Evolutionary conservation across 176 grass and related monocot genomes (phyloP), one percentile per base, ranked within the genome.

Genomic region (Typha latifolia): DNA sequence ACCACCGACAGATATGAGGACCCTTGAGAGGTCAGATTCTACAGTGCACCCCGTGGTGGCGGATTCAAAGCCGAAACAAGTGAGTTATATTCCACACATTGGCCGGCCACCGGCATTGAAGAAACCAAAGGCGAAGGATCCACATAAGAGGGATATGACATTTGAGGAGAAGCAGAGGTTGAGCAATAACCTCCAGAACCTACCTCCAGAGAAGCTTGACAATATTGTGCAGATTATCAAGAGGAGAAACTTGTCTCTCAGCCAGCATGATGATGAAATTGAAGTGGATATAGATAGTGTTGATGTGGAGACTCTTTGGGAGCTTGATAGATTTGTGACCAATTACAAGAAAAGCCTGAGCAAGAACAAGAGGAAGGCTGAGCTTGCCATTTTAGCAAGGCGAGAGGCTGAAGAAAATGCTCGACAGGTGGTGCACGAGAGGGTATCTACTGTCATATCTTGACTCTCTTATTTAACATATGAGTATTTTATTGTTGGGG

Each of bases 261-360:
- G 69, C 79, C 93, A 97, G 64, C 80, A 89, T 82, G 93, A 92
- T 62, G 93, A 97, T 86, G 93, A 92, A 72, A 97, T 97, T 84
- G 93, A 97, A 78, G 83, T 97, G n/a, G 93, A 96, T 79, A 96
- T 96, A 72, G 93, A 96, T 82, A 96, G 88, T 69, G 82, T 96
- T 72, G 93, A 97, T 82, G 81, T 81, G 14, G 93, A 92, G 78
- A 97, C 93, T 8, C 84, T 97, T 75, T 97, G 93, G 93, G 88
- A 97, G 47, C 93, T 97, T 49, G 93, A 89, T 77, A 81, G 93
- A 70, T 97, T 97, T 67, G 88, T 97, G 22, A 85, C 93, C 12
- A 97, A 97, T 83, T 92, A 89, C 78, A 97, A 84, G 69, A 97
- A 97, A 67, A 84, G 90, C 72, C 71, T 97, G 61, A 97, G 93